A percentile compares a stretch with the other conserved stretches of the same genome.
Evolutionary conservation across 1,284 basidiomycete species (phyloP).

Genomic region (Tremellales sp.): DNA sequence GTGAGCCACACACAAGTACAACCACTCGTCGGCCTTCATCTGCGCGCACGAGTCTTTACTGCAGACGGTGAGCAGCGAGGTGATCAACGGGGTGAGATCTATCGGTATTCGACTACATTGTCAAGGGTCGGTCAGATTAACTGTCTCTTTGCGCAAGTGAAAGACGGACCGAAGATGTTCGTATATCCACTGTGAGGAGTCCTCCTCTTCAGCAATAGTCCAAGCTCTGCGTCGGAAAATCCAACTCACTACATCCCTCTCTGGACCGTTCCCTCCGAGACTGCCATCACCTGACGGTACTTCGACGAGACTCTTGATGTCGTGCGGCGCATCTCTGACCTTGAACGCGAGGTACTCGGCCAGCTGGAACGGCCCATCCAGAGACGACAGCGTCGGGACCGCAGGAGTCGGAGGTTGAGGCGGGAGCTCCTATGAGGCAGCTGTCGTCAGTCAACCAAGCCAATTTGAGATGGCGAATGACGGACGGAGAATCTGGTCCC

Average conservation of each 20-base stretch:
- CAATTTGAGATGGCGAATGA: background rate
- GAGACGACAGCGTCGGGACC: slow-evolving; percentile 33
- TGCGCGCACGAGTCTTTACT: slow-evolving; percentile 78
- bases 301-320: slow-evolving; percentile 75
- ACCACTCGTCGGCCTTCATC: slow-evolving; percentile 97
- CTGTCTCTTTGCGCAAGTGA: background rate
- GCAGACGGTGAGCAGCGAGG: slow-evolving; percentile 78
- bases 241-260: slow-evolving; percentile 50
- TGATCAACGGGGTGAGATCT: slow-evolving; percentile 85
- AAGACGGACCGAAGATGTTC: slow-evolving; percentile 73
- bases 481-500: background rate
- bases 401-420: slow-evolving; percentile 23
- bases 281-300: slow-evolving; percentile 55
- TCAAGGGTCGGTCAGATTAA: slow-evolving; percentile 3
- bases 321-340: slow-evolving; percentile 78
- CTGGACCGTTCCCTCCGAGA: slow-evolving; percentile 49
- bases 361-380: slow-evolving; percentile 88
- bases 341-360: slow-evolving; percentile 91
- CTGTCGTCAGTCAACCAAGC: background rate
- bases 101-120: slow-evolving; percentile 74
- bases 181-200: slow-evolving; percentile 71
- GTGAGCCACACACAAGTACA: slow-evolving; percentile 93
- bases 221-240: slow-evolving; percentile 29
- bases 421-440: slow-evolving; percentile 25
- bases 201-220: slow-evolving; percentile 61